Evolutionary conservation across 2,329 filamentous ascomycete genomes (phyloP), one percentile per base, ranked within the genome.

Genomic region (Sporothrix pseudoabietina): DNA sequence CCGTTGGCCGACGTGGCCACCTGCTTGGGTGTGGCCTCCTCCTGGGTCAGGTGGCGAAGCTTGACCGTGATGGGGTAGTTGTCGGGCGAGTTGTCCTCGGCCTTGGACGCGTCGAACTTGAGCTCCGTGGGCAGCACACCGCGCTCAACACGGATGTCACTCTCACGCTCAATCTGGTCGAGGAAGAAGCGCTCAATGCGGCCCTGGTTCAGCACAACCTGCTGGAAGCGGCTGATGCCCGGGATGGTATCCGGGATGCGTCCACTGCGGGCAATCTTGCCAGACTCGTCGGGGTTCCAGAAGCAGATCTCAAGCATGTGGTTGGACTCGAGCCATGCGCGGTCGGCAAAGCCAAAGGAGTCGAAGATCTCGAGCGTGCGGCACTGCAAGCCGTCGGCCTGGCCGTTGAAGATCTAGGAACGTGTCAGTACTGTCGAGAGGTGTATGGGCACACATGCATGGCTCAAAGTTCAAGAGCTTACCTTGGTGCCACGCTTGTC

Each of bases 331-430:
- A 89, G 89, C 87, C 88, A 89, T 1, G 86, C 87, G 4, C 86
- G 82, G 75, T 92, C 86, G 2, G 84, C 89, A 74, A 94, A 87
- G 0, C 88, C 91, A 77, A 94, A 91, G 63, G 87, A 89, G 76
- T 93, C 90, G 73, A 93, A 88, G 16, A 93, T 91, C 80, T 93
- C 90, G 1, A 92, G 83, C 0, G 89, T 92, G 1, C 90, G 88
- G 75, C 86, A 88, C 80, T 92, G 89, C 9, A 82, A 79, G 9
- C 84, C 83, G 73, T 86, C 83, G 57, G 84, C 83, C 75, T 86
- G 83, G 6, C 84, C 83, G n/a, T 79, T 80, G 76, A 82, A 82
- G 68, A 84, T 78, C 74, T 83, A 4, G 30, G 59, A 1, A 16
- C 1, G 30, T 57, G 41, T 71, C 14, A 68, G 47, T 10, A n/a